phyloP scores from a whole-genome alignment of 2,329 filamentous ascomycete species.

The Pseudogymnoascus sp. region DNA sequence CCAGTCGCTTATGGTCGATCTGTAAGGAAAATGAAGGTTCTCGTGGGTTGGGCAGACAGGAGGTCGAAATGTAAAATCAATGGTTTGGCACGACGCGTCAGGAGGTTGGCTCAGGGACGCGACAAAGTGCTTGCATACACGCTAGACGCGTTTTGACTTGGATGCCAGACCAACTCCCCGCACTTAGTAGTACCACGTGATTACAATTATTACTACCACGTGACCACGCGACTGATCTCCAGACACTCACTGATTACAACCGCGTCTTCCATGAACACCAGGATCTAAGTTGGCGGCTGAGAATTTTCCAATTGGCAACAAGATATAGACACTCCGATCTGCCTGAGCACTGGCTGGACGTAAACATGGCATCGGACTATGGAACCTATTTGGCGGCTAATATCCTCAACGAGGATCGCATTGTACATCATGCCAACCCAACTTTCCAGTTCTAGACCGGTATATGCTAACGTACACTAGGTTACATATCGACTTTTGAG shows the following conservation, averaged over 20 bases:
- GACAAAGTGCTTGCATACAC: slow-evolving; percentile 7
- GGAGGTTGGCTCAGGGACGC: not conserved
- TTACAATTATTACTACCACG: not conserved
- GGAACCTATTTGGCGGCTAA: slow-evolving; percentile 27
- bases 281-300: not conserved
- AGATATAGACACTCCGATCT: not conserved
- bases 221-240: slow-evolving; percentile 1
- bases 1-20: slow-evolving; percentile 12
- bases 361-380: slow-evolving; percentile 20
- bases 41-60: slow-evolving; percentile 14
- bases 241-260: not conserved
- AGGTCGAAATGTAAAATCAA: slow-evolving; percentile 15
- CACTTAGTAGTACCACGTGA: not conserved
- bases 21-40: slow-evolving; percentile 10
- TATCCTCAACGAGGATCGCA: slow-evolving; percentile 28
- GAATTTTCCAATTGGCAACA: not conserved
- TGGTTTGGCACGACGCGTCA: slow-evolving; percentile 2
- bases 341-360: not conserved
- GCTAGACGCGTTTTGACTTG: slow-evolving; percentile 5
- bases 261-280: not conserved
- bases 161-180: not conserved
- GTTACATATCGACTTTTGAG: slow-evolving; percentile 82
- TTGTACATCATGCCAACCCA: slow-evolving; percentile 18
- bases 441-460: not conserved
- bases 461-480: slow-evolving; percentile 36